These are phyloP conservation scores for Phialocephala subalpina DNA, from an alignment of 2,329 filamentous ascomycete genomes.

Conservation along the genomic window DNA sequence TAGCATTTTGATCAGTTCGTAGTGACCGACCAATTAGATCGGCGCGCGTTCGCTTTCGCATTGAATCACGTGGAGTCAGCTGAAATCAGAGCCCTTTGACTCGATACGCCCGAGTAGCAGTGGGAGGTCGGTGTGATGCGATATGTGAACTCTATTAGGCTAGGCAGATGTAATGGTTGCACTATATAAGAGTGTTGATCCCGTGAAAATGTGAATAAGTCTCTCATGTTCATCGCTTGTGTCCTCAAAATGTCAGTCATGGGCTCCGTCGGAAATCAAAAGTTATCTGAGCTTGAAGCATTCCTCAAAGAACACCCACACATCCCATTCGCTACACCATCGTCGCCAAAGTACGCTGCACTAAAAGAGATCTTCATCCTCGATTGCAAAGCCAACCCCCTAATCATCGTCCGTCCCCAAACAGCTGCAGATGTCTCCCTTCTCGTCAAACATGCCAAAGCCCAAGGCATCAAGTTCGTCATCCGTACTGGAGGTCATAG, in stretches of 20 bases:
- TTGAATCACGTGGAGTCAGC: not conserved
- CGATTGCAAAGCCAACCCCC: slow-evolving; percentile 20
- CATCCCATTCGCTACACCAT: slow-evolving; percentile 24
- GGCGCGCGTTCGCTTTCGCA: not conserved
- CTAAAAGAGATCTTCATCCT: slow-evolving; percentile 24
- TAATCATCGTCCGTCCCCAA: slow-evolving; percentile 40
- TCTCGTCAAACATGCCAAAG: slow-evolving; percentile 34
- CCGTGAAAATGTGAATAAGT: not conserved
- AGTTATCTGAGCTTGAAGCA: slow-evolving; percentile 15
- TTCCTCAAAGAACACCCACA: slow-evolving; percentile 26
- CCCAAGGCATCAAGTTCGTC: slow-evolving; percentile 32
- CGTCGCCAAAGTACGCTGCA: slow-evolving; percentile 23
- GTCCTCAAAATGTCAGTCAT: not conserved
- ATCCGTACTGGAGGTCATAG: slow-evolving; percentile 48
- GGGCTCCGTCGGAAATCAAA: slow-evolving; percentile 2
- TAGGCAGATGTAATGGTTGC: not conserved
- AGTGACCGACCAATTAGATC: not conserved
- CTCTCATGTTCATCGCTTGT: not conserved
- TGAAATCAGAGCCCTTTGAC: not conserved
- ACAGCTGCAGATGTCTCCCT: slow-evolving; percentile 39
- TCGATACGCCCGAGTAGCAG: too few species aligned
- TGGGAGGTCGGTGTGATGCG: too few species aligned
- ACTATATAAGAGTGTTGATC: not conserved
- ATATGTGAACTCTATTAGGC: too few species aligned
- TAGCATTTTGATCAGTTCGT: too few species aligned